Evolutionary conservation across 2,329 filamentous ascomycete genomes (phyloP), one percentile per base, ranked within the genome.

Genomic region (Aspergillus brasiliensis): DNA sequence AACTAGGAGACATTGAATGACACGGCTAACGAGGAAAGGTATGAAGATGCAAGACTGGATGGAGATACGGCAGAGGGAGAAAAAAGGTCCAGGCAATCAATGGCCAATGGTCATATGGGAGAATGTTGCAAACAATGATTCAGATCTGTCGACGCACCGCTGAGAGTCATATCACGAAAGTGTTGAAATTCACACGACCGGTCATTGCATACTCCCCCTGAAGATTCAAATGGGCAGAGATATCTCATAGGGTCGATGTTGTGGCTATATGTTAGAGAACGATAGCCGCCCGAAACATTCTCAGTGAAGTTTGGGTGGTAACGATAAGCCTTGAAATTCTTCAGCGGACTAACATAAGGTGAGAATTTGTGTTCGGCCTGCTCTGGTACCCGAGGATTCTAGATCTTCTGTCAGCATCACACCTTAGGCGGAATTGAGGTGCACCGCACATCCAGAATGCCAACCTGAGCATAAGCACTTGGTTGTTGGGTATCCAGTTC

Each of bases 181-280:
- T 99, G 95, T 80, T 98, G 88, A 65, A 80, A 88, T 58, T 86
- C 80, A 78, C 95, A 99, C 57, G 84, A 81, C 60, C 79, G 74
- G 71, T 93, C 91, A 67, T 89, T 88, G 83, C 95, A 98, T 66
- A 82, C 80, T 62, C 87, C 86, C 55, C 87, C 88, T 51, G 83
- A 82, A 63, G 91, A 79, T 75, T 96, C 91, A 69, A 86, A 89
- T 38, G 87, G 88, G 76, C 95, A 99, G 51, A 98, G 72, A 62
- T 86, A 84, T 67, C 85, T 88, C 62, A 86, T 82, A 23, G 88
- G 83, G 73, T 97, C 88, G 77, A 99, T 96, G 67, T 88, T 89
- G 77, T 96, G 91, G 79, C 91, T 97, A 79, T 94, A 98, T 46
- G 93, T 98, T 80, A 96, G 83, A 65, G 95, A 98, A 72, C 90